Evolutionary conservation across 257 asterid species (phyloP), one percentile per base, ranked within the genome.

Genomic region (Leonotis leonurus): DNA sequence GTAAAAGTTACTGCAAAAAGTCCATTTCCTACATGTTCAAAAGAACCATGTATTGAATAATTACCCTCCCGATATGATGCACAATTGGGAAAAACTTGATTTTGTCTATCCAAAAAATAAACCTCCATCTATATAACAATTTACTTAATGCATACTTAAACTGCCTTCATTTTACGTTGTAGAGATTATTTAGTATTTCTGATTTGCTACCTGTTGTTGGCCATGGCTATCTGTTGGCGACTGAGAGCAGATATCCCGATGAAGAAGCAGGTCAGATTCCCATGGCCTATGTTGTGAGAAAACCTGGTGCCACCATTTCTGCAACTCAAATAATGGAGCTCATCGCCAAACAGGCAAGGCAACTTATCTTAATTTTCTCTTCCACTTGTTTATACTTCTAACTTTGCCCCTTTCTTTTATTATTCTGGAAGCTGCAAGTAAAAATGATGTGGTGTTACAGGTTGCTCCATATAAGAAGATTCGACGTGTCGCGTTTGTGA

Each of bases 231-330:
- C 13, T 4, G 40, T 32, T 39, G 33, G 35, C 40, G 43, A 67
- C 37, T 41, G 48, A 13, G 59, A 57, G 55, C 78, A 93, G 99
- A 64, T 93, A 78, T 77, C 99, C 97, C 0, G 94, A 92, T 65
- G 97, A 92, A 58, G 97, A 82, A 66, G 97, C 96, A 11, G 99
- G 99, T 12, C 77, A 92, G 84, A 85, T 89, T 76, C 99, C 99
- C 2, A 80, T 92, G 99, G 97, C 99, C 26, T 92, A 78, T 70
- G 35, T 92, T 25, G 97, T 92, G 56, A 82, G 95, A 56, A 87
- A 75, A 75, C 94, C 95, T 4, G 90, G 93, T 44, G 76, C 79
- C 77, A 69, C 62, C 8, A 83, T 89, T 29, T 71, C 82, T 0
- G 95, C 85, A 53, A 25, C 86, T 33, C 82, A 85, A 68, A 79